Evolutionary conservation across 139 green algal species (phyloP).

Genomic region (Dunaliella sp.): DNA sequence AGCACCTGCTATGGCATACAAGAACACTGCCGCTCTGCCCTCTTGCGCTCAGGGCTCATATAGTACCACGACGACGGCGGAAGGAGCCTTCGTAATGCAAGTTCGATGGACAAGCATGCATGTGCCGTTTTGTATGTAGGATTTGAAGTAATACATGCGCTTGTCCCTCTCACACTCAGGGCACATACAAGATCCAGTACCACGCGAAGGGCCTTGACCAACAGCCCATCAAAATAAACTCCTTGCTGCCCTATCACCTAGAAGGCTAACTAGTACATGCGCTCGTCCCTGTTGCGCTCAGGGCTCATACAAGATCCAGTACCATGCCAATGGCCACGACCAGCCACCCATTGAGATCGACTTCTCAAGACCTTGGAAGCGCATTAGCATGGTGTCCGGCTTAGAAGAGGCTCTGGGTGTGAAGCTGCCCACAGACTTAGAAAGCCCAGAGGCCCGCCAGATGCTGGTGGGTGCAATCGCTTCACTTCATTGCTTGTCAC

Average conservation of each 20-base stretch:
- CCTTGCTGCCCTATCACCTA: constrained; percentile 91
- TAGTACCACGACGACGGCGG: too few species aligned
- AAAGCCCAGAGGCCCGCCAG: constrained; percentile 62
- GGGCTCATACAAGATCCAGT: constrained; percentile 91
- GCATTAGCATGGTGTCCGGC: constrained; percentile 61
- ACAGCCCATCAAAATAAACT: constrained; percentile 90
- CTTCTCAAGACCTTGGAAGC: constrained; percentile 91
- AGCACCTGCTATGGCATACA: too few species aligned
- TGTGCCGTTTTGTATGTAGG: too few species aligned
- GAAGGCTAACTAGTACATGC: too few species aligned
- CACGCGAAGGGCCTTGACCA: constrained; percentile 86
- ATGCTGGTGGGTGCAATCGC: constrained; percentile 14
- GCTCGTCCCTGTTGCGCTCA: too few species aligned
- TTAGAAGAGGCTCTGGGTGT: constrained; percentile 78
- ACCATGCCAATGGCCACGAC: constrained; percentile 90
- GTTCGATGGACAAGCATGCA: too few species aligned
- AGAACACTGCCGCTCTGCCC: too few species aligned
- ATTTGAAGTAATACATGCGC: too few species aligned
- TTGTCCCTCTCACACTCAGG: too few species aligned
- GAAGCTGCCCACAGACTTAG: constrained; percentile 66
- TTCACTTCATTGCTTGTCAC: too few species aligned
- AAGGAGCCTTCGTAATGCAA: too few species aligned
- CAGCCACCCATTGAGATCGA: constrained; percentile 88
- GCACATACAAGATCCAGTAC: constrained; percentile 92
- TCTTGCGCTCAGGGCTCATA: too few species aligned